phyloP scores from a whole-genome alignment of 768 basidiomycete genomes.

The Kwoniella mangroviensis region DNA sequence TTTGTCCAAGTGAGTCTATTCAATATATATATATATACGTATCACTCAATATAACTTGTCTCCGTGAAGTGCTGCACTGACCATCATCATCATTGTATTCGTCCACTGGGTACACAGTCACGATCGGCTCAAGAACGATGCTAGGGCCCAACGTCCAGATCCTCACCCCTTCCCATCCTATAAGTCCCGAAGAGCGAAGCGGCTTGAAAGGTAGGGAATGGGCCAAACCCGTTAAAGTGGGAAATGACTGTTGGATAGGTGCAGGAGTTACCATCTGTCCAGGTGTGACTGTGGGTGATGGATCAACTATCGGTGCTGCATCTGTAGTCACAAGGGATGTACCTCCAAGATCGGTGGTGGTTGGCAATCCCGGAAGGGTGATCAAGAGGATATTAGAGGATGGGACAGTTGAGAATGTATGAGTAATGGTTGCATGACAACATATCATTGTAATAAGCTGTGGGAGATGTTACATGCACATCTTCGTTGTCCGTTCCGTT shows the following conservation, averaged over 20 bases:
- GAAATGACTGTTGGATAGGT: constrained; percentile 59
- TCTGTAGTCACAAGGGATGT: constrained; percentile 54
- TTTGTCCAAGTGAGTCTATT: constrained; percentile 42
- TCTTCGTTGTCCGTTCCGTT: too few species aligned
- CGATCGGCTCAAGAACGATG: constrained; percentile 53
- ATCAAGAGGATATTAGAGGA: constrained; percentile 53
- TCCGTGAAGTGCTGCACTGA: too few species aligned
- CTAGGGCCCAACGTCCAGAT: constrained; percentile 54
- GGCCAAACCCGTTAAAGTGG: constrained; percentile 54
- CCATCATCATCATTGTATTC: too few species aligned
- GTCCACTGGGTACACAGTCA: constrained; percentile 28
- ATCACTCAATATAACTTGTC: too few species aligned
- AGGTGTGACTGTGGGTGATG: constrained; percentile 56
- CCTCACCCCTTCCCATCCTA: constrained; percentile 48
- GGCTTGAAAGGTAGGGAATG: constrained; percentile 53
- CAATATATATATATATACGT: too few species aligned
- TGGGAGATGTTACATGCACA: too few species aligned
- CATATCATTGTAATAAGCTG: background rate
- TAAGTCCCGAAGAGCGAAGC: constrained; percentile 50
- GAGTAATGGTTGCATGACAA: background rate
- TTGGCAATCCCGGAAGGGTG: constrained; percentile 57
- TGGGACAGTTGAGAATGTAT: constrained; percentile 32
- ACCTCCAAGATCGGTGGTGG: constrained; percentile 49
- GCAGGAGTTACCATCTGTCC: constrained; percentile 51
- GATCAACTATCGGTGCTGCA: constrained; percentile 55